Evolutionary conservation across 2,329 filamentous ascomycete species (phyloP), one percentile per base, ranked within the genome.

Genomic region (Trichophyton benhamiae): DNA sequence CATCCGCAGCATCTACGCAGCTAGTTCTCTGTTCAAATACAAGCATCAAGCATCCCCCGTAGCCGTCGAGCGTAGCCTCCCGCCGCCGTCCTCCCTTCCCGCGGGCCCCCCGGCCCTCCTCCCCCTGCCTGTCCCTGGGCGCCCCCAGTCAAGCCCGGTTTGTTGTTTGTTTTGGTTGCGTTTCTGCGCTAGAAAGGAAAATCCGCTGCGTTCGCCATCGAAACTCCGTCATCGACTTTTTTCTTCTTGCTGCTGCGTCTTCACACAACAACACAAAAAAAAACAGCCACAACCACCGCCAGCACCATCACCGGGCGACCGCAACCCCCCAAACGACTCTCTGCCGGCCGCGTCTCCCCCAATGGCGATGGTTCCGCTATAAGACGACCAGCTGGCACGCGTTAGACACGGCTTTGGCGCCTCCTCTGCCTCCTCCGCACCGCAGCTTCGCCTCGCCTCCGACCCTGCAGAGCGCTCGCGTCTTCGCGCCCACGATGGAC

Each of bases 161-260:
- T 36, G 13, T 55, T 55, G 52, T 55, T 55, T 55, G 52, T 55
- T 55, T 55, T 55, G 52, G 33, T 30, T 55, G 52, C 17, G 33
- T 38, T 38, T 38, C 33, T 17, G 41, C 41, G n/a, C 41, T 44
- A 27, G 49, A 30, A n/a, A 53, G 27, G 27, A 30, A 53, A 55
- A 36, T 3, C 46, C 11, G 11, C n/a, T 15, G 13, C 55, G 33
- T 44, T 44, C n/a, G 8, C 55, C 36, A 25, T 44, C 55, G 33
- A 38, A 58, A 25, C 22, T n/a, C n/a, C 27, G 13, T 36, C 52
- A 55, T 44, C 41, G 15, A n/a, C 55, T 57, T n/a, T n/a, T 55
- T 8, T 41, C 53, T 20, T 57, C 33, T 15, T 36, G 22, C 22
- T 25, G 22, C 22, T 25, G 22, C 49, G 3, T 25, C 25, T 52